phyloP scores from a whole-genome alignment of 2,329 filamentous ascomycete species.

The Aspergillus jensenii region DNA sequence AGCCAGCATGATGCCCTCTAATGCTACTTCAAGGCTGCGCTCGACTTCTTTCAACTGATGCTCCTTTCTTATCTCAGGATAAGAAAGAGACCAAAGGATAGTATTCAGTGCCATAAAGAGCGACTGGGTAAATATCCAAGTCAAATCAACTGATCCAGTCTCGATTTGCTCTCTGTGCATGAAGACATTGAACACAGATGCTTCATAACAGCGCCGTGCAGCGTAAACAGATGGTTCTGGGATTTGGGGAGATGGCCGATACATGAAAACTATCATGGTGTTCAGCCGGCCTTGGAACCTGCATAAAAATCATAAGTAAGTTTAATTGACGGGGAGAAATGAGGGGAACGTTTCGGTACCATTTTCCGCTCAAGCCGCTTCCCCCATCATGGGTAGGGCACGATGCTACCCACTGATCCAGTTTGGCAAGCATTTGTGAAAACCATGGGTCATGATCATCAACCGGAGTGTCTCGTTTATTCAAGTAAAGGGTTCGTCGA shows the following conservation, averaged over 20 bases:
- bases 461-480: conserved; percentile 72
- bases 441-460: conserved; percentile 89
- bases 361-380: conserved; percentile 72
- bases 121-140: conserved; percentile 88
- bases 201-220: conserved; percentile 79
- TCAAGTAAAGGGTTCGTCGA: conserved; percentile 79
- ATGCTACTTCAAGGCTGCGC: conserved; percentile 68
- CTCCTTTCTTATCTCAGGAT: conserved; percentile 73
- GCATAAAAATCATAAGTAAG: conserved; percentile 5
- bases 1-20: conserved; percentile 77
- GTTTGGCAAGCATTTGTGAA: conserved; percentile 70
- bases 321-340: background rate
- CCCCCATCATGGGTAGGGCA: conserved; percentile 71
- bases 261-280: conserved; percentile 84
- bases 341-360: conserved; percentile 54
- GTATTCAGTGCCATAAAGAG: conserved; percentile 92
- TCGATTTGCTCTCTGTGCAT: conserved; percentile 79
- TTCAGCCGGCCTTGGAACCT: conserved; percentile 71
- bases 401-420: conserved; percentile 75
- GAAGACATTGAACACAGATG: conserved; percentile 76
- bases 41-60: conserved; percentile 76
- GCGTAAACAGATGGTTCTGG: conserved; percentile 79
- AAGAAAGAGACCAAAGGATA: conserved; percentile 87
- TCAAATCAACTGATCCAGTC: conserved; percentile 74
- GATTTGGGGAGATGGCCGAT: conserved; percentile 87